Percentiles rank a stretch among this genome's conserved stretches.
phyloP scores from a whole-genome alignment of 805 yeast genomes.

The Kuraishia capsulata region DNA sequence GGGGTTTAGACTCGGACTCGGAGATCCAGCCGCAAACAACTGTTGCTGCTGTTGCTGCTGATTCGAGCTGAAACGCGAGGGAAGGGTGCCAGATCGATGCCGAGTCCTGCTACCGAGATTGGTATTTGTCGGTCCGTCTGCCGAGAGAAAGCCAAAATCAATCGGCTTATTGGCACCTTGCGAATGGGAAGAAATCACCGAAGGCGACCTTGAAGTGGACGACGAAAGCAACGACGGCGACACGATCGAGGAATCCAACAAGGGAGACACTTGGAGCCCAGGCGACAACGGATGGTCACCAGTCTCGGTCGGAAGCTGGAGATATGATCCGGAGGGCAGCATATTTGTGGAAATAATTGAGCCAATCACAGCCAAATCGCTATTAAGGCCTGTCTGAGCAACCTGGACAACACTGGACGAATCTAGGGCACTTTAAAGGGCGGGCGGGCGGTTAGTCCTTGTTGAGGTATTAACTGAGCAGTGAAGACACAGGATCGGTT shows the following conservation, averaged over 20 bases:
- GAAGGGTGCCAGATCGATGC: slow-evolving; percentile 73
- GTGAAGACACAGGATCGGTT: no score
- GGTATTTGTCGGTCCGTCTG: neutral
- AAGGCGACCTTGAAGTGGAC: neutral
- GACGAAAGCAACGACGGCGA: neutral
- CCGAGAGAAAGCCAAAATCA: neutral
- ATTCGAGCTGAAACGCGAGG: slow-evolving; percentile 42
- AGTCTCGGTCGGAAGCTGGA: neutral
- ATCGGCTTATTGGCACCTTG: neutral
- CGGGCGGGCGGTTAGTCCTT: no score
- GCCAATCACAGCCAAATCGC: neutral
- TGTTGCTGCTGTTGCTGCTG: slow-evolving; percentile 16
- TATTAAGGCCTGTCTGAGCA: no score
- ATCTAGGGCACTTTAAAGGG: no score
- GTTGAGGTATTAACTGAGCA: no score
- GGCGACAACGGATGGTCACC: no score
- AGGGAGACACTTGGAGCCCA: neutral
- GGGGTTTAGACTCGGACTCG: neutral
- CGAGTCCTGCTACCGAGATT: slow-evolving; percentile 39
- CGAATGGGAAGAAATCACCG: neutral
- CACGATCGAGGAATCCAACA: neutral
- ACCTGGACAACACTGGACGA: no score
- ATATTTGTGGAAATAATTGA: neutral
- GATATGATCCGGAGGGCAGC: neutral
- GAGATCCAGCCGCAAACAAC: slow-evolving; percentile 7